Evolutionary conservation across 345 rosid genomes (phyloP).

Genomic region (Boechera divaricarpa): DNA sequence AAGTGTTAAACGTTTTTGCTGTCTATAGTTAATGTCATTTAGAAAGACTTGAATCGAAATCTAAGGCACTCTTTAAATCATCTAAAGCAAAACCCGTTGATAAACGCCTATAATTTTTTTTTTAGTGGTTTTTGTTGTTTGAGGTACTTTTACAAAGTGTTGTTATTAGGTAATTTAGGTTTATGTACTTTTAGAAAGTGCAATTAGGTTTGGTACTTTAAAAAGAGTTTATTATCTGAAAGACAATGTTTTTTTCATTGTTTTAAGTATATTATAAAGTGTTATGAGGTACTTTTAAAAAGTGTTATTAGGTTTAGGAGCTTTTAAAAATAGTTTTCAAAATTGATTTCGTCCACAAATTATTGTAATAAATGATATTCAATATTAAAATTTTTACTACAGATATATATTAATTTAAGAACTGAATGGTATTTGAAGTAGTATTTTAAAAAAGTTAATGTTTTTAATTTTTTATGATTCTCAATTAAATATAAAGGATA

Average conservation of each 20-base stretch:
- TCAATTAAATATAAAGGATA: too few species aligned
- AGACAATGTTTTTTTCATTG: background rate
- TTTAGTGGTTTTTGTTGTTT: background rate
- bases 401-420: too few species aligned
- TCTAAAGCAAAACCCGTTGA: background rate
- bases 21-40: background rate
- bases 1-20: background rate
- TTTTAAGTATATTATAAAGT: background rate
- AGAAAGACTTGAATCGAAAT: background rate
- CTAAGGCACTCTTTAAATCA: background rate
- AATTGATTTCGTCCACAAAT: background rate
- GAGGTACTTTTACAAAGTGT: background rate
- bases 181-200: background rate
- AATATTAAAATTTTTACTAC: too few species aligned
- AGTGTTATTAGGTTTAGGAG: slow-evolving; percentile 17
- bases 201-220: slow-evolving; percentile 11
- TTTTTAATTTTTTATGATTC: too few species aligned
- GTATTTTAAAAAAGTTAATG: too few species aligned
- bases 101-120: background rate
- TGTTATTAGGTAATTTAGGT: background rate
- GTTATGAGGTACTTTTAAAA: slow-evolving; percentile 18
- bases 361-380: too few species aligned
- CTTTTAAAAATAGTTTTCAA: background rate
- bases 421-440: too few species aligned
- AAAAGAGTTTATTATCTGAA: background rate